These are phyloP conservation scores for Suhomyces panamericanus DNA, from an alignment of 1,139 yeast genomes.

Conservation along the genomic window DNA sequence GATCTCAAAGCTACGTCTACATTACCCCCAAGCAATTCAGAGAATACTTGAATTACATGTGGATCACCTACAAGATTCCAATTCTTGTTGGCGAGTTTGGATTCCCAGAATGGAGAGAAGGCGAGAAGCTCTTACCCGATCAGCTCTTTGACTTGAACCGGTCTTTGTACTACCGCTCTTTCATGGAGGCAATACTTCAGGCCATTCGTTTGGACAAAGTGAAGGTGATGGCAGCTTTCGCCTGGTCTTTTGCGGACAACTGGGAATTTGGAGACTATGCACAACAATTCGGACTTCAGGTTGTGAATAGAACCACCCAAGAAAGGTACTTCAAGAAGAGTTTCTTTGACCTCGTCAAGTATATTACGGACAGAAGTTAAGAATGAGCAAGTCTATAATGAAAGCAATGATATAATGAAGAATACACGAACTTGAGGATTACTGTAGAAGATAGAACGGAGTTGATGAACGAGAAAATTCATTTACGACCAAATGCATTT, in stretches of 20 bases:
- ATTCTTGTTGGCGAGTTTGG: conserved; percentile 34
- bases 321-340: conserved; percentile 34
- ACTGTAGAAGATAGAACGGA: too few species aligned
- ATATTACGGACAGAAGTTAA: conserved; percentile 15
- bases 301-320: conserved; percentile 33
- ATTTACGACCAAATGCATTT: too few species aligned
- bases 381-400: too few species aligned
- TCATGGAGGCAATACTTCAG: conserved; percentile 27
- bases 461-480: too few species aligned
- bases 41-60: conserved; percentile 21
- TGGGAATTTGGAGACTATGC: conserved; percentile 36
- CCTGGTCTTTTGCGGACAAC: conserved; percentile 38
- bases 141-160: conserved; percentile 31
- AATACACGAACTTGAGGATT: too few species aligned
- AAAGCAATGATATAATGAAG: too few species aligned
- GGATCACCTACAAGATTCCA: conserved; percentile 23
- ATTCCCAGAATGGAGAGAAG: conserved; percentile 35
- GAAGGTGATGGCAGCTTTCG: conserved; percentile 32
- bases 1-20: conserved; percentile 25
- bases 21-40: conserved; percentile 24
- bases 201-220: conserved; percentile 28
- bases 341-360: conserved; percentile 26
- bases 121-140: conserved; percentile 25
- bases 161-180: conserved; percentile 31
- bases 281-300: conserved; percentile 35